Evolutionary conservation across 768 basidiomycete genomes (phyloP).

Genomic region (Hemileccinum rubropunctum): DNA sequence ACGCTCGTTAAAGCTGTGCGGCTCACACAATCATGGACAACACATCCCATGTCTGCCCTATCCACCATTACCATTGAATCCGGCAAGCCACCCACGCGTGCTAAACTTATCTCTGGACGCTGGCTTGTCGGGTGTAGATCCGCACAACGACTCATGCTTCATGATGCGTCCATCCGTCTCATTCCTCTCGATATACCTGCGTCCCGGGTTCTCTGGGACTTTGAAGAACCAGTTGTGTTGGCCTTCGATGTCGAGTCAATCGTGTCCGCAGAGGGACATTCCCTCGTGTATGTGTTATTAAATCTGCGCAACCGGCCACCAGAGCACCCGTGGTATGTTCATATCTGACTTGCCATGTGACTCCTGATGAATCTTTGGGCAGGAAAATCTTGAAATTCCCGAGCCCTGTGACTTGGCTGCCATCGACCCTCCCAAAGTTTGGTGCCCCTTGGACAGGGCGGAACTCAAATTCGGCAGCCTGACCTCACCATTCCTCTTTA

Average conservation of each 20-base stretch:
- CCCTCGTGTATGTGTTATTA: background rate
- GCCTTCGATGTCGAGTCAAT: background rate
- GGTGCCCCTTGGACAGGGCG: too few species aligned
- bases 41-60: background rate
- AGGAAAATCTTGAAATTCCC: background rate
- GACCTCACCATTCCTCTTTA: background rate
- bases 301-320: too few species aligned
- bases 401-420: background rate
- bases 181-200: background rate
- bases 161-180: too few species aligned
- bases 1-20: background rate
- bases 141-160: background rate
- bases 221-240: rapidly evolving
- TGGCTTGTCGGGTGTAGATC: background rate
- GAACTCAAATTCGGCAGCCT: background rate
- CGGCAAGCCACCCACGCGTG: rapidly evolving
- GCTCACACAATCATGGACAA: conserved; percentile 6
- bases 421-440: background rate
- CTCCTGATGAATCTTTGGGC: background rate
- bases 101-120: background rate
- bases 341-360: too few species aligned
- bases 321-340: background rate
- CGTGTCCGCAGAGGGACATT: background rate
- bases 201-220: background rate
- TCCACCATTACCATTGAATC: background rate